Conservation (phyloP, 768 basidiomycete species). For the Mycena filopes region DNA sequence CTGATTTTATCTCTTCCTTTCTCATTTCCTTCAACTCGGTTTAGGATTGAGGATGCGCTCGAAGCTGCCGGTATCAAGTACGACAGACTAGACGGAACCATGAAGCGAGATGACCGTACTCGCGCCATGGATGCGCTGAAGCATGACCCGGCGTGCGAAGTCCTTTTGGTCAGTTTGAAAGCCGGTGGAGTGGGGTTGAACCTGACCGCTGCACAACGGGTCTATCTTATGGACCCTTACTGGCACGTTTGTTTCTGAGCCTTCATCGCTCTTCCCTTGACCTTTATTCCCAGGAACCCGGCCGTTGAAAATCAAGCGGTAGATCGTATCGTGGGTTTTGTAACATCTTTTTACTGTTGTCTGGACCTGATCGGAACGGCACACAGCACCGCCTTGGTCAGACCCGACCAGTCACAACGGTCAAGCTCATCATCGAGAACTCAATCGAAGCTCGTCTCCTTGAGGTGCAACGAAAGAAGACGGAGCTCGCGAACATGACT, state of each 20-base stretch:
- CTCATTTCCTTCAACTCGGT: constrained; percentile 26
- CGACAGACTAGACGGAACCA: constrained; percentile 94
- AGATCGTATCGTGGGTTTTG: constrained; percentile 87
- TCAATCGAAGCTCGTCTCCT: constrained; percentile 94
- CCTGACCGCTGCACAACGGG: constrained; percentile 92
- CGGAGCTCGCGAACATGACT: constrained; percentile 93
- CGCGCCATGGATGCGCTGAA: constrained; percentile 94
- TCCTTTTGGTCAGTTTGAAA: constrained; percentile 93
- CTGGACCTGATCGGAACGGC: constrained; percentile 16
- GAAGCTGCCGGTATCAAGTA: constrained; percentile 85
- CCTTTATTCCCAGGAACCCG: constrained; percentile 75
- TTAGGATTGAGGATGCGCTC: constrained; percentile 89
- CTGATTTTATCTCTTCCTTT: constrained; percentile 8
- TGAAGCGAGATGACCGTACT: constrained; percentile 95
- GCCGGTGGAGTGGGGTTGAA: constrained; percentile 98
- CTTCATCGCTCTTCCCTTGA: constrained; percentile 20
- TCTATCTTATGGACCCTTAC: constrained; percentile 97
- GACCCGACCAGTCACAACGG: constrained; percentile 88
- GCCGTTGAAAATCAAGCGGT: constrained; percentile 98
- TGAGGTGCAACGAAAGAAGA: constrained; percentile 95
- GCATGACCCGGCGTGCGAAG: constrained; percentile 90
- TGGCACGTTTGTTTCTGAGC: constrained; percentile 62
- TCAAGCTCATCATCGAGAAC: constrained; percentile 94
- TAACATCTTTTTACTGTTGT: not conserved
- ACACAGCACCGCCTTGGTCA: constrained; percentile 94